phyloP scores from a whole-genome alignment of 1,284 basidiomycete genomes.

The Apiotrichum gracile region DNA sequence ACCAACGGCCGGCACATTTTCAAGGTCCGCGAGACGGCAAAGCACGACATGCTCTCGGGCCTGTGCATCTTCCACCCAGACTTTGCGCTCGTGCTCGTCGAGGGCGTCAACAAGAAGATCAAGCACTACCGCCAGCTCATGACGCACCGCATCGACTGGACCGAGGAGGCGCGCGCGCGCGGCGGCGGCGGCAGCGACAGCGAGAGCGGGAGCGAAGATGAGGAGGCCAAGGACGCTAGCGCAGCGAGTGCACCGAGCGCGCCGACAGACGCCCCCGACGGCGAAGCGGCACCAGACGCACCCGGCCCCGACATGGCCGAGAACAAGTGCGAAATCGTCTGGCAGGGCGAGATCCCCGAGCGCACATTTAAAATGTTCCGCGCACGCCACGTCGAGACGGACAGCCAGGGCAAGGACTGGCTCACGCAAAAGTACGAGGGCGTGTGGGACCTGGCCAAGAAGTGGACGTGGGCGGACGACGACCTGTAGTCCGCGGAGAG shows the following conservation, averaged over 20 bases:
- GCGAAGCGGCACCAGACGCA: too few species aligned
- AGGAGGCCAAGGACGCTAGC: constrained; percentile 51
- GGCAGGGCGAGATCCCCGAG: constrained; percentile 85
- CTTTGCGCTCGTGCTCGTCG: constrained; percentile 88
- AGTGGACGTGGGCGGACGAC: constrained; percentile 46
- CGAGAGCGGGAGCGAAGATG: constrained; percentile 32
- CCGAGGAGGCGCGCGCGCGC: constrained; percentile 75
- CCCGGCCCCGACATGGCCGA: constrained; percentile 58
- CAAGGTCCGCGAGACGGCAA: constrained; percentile 93
- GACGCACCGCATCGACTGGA: constrained; percentile 88
- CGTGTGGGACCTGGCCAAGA: constrained; percentile 91
- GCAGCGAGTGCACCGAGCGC: constrained; percentile 7
- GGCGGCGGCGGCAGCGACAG: constrained; percentile 52
- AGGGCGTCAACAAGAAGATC: constrained; percentile 80
- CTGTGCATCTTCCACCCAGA: constrained; percentile 80
- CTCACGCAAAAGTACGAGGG: constrained; percentile 53
- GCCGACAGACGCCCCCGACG: constrained; percentile 28
- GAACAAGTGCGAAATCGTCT: constrained; percentile 85
- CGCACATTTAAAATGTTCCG: constrained; percentile 74
- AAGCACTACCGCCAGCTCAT: constrained; percentile 85
- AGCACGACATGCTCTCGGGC: constrained; percentile 81
- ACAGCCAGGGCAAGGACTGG: constrained; percentile 73
- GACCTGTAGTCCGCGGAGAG: constrained; percentile 36
- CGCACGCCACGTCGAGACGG: constrained; percentile 76
- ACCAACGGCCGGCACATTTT: constrained; percentile 90